Evolutionary conservation across 108 stramenopile genomes (phyloP), one percentile per base, ranked within the genome.

Genomic region (Fragilaria radians): DNA sequence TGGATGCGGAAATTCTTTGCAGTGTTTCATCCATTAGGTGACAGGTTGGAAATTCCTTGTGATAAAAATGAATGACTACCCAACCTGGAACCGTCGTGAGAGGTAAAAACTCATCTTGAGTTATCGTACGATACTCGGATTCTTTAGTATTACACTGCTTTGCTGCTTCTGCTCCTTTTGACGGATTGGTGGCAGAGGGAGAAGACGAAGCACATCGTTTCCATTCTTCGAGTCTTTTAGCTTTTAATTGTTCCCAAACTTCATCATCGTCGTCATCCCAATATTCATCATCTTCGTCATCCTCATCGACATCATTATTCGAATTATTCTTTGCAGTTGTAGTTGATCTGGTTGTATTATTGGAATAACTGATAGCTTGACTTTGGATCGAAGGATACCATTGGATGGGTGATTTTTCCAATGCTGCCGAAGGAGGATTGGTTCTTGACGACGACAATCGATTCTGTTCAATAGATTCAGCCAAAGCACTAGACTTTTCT

Each of bases 1-100:
- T 49, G 28, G 57, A 50, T 0, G 84, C 89, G 18, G 96, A 73
- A 14, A 84, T 62, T n/a, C 26, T 14, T 28, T 78, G 78, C 46
- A 99, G 71, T 64, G 97, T 96, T 66, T 89, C 86, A 58, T 97
- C 92, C 96, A 99, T 95, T 57, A 99, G 82, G 63, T 93, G 89
- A 59, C 93, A 96, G 25, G 87, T 73, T 66, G 88, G 81, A 67
- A 97, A 98, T 42, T 97, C 97, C 17, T 91, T 74, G 66, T 99
- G 97, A 68, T 81, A 98, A 70, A 96, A 99, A 51, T 99, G 98
- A 2, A 95, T 86, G 28, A 78, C 83, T 33, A 92, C 88, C 51
- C 29, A 89, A 59, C 76, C 61, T 59, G 81, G 80, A 21, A 60
- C 61, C 1, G 77, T 76, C 25, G 83, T 73, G 7, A 11, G 96